Conservation (phyloP, 176 grass and related monocot species). For the Eragrostis curvula region DNA sequence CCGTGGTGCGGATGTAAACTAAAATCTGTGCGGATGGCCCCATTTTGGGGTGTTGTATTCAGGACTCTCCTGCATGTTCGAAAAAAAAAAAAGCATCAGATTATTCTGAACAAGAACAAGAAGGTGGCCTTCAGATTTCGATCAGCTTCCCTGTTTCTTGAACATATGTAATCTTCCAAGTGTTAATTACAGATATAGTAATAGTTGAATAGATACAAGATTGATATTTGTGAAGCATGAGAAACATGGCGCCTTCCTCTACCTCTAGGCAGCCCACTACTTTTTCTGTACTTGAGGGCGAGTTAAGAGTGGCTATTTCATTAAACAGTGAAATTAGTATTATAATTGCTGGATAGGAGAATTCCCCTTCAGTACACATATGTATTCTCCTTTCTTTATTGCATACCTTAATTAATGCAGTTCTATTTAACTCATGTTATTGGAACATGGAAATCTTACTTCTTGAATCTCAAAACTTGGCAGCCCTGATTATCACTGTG, state of each 20-base stretch:
- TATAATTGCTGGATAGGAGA: not conserved
- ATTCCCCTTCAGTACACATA: not conserved
- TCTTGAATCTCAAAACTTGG: slow-evolving; percentile 30
- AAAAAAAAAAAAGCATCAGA: too few species aligned
- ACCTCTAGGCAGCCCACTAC: not conserved
- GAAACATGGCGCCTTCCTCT: not conserved
- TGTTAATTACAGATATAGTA: not conserved
- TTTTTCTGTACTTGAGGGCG: not conserved
- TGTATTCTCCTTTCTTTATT: not conserved
- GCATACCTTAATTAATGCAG: slow-evolving; percentile 2
- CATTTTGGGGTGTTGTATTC: too few species aligned
- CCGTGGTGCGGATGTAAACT: too few species aligned
- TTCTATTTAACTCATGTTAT: slow-evolving; percentile 10
- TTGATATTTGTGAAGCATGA: not conserved
- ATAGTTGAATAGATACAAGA: not conserved
- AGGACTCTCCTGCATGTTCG: too few species aligned
- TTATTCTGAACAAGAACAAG: not conserved
- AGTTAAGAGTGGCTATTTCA: not conserved
- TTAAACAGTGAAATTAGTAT: slow-evolving; percentile 7
- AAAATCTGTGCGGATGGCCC: too few species aligned
- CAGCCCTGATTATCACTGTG: slow-evolving; percentile 66
- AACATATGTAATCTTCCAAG: not conserved
- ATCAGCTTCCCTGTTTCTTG: not conserved
- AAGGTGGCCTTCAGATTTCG: not conserved
- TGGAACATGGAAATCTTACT: slow-evolving; percentile 30